A percentile compares a stretch with the other conserved stretches of the same genome.
phyloP scores from a whole-genome alignment of 169 alveolate genomes.

The Plasmodium cynomolgi region DNA sequence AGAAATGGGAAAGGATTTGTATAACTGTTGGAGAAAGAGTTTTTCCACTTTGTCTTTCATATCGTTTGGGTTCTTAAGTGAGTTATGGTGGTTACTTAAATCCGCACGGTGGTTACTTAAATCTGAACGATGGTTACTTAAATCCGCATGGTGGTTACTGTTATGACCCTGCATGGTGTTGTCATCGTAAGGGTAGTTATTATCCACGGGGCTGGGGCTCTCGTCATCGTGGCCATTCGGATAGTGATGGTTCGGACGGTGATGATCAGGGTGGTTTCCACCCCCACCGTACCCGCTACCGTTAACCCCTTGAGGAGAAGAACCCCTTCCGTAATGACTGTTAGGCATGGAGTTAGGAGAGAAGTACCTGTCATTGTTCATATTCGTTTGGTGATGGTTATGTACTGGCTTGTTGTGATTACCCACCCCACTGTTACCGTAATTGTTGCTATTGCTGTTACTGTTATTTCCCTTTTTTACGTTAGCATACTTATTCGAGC shows the following conservation, averaged over 20 bases:
- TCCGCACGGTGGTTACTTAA: background rate
- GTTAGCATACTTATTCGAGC: background rate
- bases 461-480: background rate
- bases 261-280: background rate
- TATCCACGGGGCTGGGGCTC: background rate
- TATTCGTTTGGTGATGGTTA: background rate
- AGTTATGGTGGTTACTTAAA: background rate
- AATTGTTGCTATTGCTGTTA: background rate
- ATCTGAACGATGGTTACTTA: background rate
- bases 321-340: background rate
- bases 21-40: slow-evolving; percentile 30
- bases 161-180: background rate
- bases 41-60: slow-evolving; percentile 43
- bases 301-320: background rate
- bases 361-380: background rate
- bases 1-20: slow-evolving; percentile 53
- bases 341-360: slow-evolving; percentile 5
- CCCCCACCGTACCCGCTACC: background rate
- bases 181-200: slow-evolving; percentile 20
- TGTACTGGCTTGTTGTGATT: background rate
- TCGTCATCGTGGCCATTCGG: background rate
- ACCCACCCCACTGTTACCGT: background rate
- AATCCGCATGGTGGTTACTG: no score
- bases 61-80: slow-evolving; percentile 20
- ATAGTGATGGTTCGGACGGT: background rate